Base-by-base conservation (phyloP, 257 asterid genomes). In the Solanum clarkiae region DNA sequence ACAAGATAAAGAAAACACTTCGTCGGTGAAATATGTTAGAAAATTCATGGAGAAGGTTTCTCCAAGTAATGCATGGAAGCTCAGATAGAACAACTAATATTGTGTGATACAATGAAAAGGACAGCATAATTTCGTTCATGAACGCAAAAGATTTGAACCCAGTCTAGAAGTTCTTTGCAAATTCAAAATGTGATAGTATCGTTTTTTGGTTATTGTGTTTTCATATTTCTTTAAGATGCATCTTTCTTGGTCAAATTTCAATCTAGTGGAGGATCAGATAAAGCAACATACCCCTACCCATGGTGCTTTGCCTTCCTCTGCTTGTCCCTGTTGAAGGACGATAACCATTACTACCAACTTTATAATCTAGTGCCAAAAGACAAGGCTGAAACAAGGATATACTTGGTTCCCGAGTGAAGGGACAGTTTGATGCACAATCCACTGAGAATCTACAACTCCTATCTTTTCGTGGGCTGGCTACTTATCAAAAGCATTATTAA, bases 321-420 rank as follows among this genome's bases (percentile, higher is more conserved):
- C 90, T 84, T 83, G 82, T 83, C 98, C 99, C 99, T 93, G 92
- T 80, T 14, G 20, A 84, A 16, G 81, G 57, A 86, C 82, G 62
- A 36, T 79, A 11, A 45, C 51, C 82, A 26, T 53, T 26, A 53
- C 49, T 8, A 22, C 49, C 65, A 51, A 24, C 62, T 51, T 29
- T 53, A 26, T 5, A 79, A 79, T 10, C 42, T 79, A 79, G 24
- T 53, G 32, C 3, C 6, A 26, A 29, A 65, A 4, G 22, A 7
- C 16, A 56, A 54, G 49, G 79, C 60, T 53, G 74, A 56, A 20
- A 69, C 4, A 2, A 47, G n/a, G n/a, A 81, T 13, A 2, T 80
- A 93, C 98, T 95, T 96, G 98, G 88, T 90, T 91, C 82, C 97
- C 97, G 2, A 96, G 97, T 63, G 98, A 93, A 88, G 98, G 98